A percentile compares a stretch with the other conserved stretches of the same genome.
Evolutionary conservation across 345 rosid species (phyloP).

Genomic region (Linum usitatissimum): DNA sequence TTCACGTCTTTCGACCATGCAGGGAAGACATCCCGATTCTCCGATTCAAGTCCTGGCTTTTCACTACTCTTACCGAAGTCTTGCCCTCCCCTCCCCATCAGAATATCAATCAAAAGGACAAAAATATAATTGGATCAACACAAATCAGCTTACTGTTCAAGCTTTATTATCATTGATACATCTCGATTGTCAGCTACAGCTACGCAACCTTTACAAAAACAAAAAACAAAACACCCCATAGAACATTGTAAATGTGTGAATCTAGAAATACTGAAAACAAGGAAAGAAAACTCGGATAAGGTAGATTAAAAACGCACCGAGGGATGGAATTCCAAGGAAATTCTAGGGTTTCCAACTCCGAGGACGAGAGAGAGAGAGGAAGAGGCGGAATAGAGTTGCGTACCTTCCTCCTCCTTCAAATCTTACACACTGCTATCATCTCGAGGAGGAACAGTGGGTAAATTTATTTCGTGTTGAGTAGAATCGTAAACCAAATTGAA

Average conservation of each 20-base stretch:
- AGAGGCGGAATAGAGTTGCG: not conserved
- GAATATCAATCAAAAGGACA: not conserved
- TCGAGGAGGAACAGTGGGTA: not conserved
- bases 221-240: too few species aligned
- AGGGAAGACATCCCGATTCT: conserved; percentile 29
- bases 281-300: not conserved
- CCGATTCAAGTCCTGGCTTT: conserved; percentile 10
- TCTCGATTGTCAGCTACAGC: not conserved
- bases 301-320: not conserved
- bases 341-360: not conserved
- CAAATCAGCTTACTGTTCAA: conserved; percentile 1
- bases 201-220: too few species aligned
- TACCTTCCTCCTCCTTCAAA: not conserved
- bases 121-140: conserved; percentile 10
- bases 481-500: not conserved
- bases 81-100: conserved; percentile 67
- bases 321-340: not conserved
- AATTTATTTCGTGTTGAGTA: not conserved
- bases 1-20: conserved; percentile 58
- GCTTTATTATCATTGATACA: not conserved
- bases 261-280: not conserved
- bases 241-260: not conserved
- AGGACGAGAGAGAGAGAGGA: not conserved
- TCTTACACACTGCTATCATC: not conserved
- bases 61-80: conserved; percentile 26